Conservation (phyloP, 768 basidiomycete genomes). For the Tulasnella sp. region DNA sequence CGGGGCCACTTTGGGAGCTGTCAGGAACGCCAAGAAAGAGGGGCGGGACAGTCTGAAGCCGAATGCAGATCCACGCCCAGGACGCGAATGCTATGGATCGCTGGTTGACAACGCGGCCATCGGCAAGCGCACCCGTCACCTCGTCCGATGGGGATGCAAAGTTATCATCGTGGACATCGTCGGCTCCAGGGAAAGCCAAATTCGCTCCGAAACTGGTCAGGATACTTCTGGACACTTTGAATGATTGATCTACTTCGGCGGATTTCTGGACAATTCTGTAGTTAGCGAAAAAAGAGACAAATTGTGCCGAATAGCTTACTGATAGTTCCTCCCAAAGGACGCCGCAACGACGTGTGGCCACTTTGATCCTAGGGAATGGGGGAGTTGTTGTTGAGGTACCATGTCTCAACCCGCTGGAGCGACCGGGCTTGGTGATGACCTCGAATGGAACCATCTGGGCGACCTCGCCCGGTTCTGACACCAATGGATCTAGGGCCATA, state of each 20-base stretch:
- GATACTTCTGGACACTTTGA: not conserved
- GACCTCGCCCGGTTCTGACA: conserved; percentile 47
- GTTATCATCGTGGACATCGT: conserved; percentile 24
- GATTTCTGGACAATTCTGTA: not conserved
- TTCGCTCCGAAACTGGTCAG: conserved; percentile 21
- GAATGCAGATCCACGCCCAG: conserved; percentile 13
- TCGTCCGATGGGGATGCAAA: conserved; percentile 4
- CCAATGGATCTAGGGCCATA: conserved; percentile 66
- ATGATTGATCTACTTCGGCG: not conserved
- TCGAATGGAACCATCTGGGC: conserved; percentile 31
- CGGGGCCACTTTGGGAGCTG: not conserved
- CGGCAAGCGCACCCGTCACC: not conserved
- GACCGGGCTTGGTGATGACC: conserved; percentile 36
- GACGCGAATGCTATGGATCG: conserved; percentile 14
- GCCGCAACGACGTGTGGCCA: not conserved
- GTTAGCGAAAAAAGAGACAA: not conserved
- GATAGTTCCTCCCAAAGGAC: conserved; percentile 25
- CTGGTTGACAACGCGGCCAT: not conserved
- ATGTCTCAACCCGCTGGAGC: conserved; percentile 37
- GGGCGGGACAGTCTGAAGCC: conserved; percentile 14
- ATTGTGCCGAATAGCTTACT: not conserved
- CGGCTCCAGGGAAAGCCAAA: not conserved
- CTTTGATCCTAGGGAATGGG: not conserved
- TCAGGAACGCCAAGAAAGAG: not conserved
- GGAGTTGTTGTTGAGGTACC: conserved; percentile 30